phyloP scores from a whole-genome alignment of 1,139 yeast species.

The Candida glucosophila region DNA sequence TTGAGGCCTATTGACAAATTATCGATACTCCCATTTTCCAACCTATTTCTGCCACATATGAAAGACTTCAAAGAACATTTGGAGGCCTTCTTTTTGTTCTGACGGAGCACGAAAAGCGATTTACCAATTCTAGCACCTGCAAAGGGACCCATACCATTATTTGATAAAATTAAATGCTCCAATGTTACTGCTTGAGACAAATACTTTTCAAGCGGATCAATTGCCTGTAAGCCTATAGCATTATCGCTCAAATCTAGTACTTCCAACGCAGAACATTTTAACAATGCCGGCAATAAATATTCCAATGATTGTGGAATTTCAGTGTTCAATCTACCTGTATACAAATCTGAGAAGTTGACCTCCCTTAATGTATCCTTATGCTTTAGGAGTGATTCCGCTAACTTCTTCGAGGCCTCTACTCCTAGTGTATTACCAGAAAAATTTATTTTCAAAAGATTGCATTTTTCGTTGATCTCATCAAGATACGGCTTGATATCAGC shows the following conservation, averaged over 20 bases:
- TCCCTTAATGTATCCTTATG: constrained; percentile 47
- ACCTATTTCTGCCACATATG: constrained; percentile 91
- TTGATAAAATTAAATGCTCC: constrained; percentile 79
- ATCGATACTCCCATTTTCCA: constrained; percentile 87
- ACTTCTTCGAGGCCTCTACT: constrained; percentile 70
- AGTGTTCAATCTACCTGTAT: constrained; percentile 88
- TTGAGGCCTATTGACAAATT: constrained; percentile 70
- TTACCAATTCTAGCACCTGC: constrained; percentile 93
- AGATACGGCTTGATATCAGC: constrained; percentile 66
- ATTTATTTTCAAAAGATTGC: constrained; percentile 51
- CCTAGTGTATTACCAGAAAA: constrained; percentile 93
- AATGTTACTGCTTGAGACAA: constrained; percentile 69
- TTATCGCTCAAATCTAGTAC: constrained; percentile 85
- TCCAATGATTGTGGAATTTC: constrained; percentile 85
- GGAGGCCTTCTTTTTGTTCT: constrained; percentile 42
- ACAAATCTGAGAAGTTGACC: constrained; percentile 81
- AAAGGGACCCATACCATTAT: constrained; percentile 96
- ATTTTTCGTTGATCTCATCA: constrained; percentile 37
- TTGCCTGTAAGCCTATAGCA: constrained; percentile 93
- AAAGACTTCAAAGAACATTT: constrained; percentile 65
- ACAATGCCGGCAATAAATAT: constrained; percentile 62
- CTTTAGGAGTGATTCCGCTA: constrained; percentile 53
- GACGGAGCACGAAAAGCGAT: constrained; percentile 68
- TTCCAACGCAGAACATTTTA: constrained; percentile 58
- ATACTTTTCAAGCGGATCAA: constrained; percentile 77